phyloP scores from a whole-genome alignment of 2,329 filamentous ascomycete genomes.

The Hypoxylon sp. region DNA sequence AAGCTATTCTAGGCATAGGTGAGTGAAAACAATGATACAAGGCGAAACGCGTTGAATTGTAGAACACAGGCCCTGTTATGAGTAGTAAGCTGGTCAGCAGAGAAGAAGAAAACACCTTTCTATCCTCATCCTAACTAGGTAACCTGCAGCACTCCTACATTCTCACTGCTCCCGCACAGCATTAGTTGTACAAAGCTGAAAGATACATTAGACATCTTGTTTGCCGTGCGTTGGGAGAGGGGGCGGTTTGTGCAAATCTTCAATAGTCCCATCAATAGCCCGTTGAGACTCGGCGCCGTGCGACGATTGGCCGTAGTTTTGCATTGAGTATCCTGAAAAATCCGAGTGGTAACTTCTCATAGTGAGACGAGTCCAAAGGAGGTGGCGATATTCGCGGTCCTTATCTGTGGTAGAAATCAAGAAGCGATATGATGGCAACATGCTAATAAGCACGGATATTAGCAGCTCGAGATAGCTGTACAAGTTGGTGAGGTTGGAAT shows the following conservation, averaged over 20 bases:
- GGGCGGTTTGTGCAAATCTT: background rate
- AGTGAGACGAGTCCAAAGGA: slow-evolving; percentile 37
- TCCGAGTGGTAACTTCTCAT: slow-evolving; percentile 30
- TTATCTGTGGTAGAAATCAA: slow-evolving; percentile 41
- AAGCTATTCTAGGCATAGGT: background rate
- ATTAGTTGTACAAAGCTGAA: background rate
- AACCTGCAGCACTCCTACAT: background rate
- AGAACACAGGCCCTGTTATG: background rate
- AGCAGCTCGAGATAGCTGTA: slow-evolving; percentile 43
- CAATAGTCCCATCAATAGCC: background rate
- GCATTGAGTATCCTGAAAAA: slow-evolving; percentile 31
- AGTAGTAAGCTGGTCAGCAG: background rate
- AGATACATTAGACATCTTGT: background rate
- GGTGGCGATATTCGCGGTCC: slow-evolving; percentile 36
- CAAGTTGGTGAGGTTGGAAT: slow-evolving; percentile 32
- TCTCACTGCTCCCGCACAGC: background rate
- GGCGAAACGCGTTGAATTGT: background rate
- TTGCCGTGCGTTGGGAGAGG: background rate
- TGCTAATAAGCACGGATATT: slow-evolving; percentile 38
- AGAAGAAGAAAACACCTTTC: background rate
- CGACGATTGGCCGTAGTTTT: slow-evolving; percentile 4
- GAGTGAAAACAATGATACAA: background rate
- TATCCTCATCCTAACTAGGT: background rate
- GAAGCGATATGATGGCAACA: slow-evolving; percentile 46
- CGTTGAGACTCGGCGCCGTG: background rate